phyloP scores from a whole-genome alignment of 129 eudicot genomes.

The Artemisia argyi region DNA sequence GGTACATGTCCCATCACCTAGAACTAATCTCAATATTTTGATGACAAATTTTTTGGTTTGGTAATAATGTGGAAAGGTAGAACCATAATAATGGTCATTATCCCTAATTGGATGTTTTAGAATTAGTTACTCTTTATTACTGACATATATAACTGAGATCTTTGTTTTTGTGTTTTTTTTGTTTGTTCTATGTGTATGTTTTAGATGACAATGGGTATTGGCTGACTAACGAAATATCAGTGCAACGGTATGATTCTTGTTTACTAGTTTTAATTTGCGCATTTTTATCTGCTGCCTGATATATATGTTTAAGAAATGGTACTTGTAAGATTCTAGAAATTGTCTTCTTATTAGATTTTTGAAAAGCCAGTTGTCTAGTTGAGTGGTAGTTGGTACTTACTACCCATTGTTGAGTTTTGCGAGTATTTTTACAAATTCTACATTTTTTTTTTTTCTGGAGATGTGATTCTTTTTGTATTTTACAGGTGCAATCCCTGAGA shows the following conservation, averaged over 20 bases:
- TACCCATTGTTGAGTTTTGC: too few species aligned
- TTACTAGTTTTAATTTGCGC: constrained; percentile 70
- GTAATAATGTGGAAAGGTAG: constrained; percentile 77
- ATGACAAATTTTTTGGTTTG: constrained; percentile 52
- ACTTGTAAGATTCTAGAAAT: constrained; percentile 20
- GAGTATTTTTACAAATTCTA: too few species aligned
- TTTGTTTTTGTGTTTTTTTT: constrained; percentile 94
- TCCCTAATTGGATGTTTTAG: constrained; percentile 38
- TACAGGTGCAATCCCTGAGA: too few species aligned
- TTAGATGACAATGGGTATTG: constrained; percentile 99
- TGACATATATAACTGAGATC: constrained; percentile 82
- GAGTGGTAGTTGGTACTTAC: constrained; percentile 19
- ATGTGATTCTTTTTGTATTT: too few species aligned
- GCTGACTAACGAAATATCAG: constrained; percentile 89
- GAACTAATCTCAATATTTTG: constrained; percentile 21
- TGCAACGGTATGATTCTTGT: constrained; percentile 85
- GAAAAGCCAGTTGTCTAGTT: constrained; percentile 18
- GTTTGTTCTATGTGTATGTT: constrained; percentile 90
- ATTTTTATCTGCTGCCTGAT: constrained; percentile 36
- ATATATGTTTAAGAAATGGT: constrained; percentile 22
- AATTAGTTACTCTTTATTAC: constrained; percentile 50
- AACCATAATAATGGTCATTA: constrained; percentile 57
- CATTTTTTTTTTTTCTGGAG: too few species aligned
- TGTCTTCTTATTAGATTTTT: constrained; percentile 11
- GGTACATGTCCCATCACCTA: constrained; percentile 47